Evolutionary conservation across 1,139 yeast species (phyloP).

Genomic region (Yamadazyma friedrichii): DNA sequence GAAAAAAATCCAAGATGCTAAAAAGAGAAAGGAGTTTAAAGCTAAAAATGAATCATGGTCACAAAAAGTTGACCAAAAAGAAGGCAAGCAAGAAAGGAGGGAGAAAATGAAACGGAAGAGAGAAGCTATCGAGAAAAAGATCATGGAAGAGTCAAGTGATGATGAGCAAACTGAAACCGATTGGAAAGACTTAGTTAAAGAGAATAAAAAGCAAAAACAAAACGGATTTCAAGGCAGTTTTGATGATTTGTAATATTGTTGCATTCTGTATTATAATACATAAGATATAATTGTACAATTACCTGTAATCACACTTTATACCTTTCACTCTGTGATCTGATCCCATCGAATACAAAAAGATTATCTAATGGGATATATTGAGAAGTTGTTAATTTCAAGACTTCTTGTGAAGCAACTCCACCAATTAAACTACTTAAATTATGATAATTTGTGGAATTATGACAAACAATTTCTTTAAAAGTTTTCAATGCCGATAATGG

Average conservation of each 20-base stretch:
- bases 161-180: slow-evolving; percentile 62
- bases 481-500: slow-evolving; percentile 18
- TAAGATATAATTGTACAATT: too few relatives aligned
- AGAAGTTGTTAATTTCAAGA: slow-evolving; percentile 58
- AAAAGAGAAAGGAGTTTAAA: slow-evolving; percentile 46
- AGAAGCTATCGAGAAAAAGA: slow-evolving; percentile 59
- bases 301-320: slow-evolving; percentile 35
- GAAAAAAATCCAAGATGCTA: slow-evolving; percentile 46
- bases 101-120: slow-evolving; percentile 63
- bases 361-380: slow-evolving; percentile 77
- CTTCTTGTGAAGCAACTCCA: slow-evolving; percentile 79
- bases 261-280: too few relatives aligned
- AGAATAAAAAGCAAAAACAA: slow-evolving; percentile 57
- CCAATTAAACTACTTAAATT: slow-evolving; percentile 54
- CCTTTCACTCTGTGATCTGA: slow-evolving; percentile 48
- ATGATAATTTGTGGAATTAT: slow-evolving; percentile 32
- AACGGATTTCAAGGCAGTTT: slow-evolving; percentile 57
- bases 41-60: slow-evolving; percentile 82
- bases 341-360: slow-evolving; percentile 66
- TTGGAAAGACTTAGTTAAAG: slow-evolving; percentile 83
- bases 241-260: slow-evolving; percentile 56
- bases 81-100: slow-evolving; percentile 59
- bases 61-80: slow-evolving; percentile 61
- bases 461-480: slow-evolving; percentile 30
- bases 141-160: slow-evolving; percentile 43